Conservation (phyloP, 176 grass and related monocot species). For the Alloteropsis semialata region DNA sequence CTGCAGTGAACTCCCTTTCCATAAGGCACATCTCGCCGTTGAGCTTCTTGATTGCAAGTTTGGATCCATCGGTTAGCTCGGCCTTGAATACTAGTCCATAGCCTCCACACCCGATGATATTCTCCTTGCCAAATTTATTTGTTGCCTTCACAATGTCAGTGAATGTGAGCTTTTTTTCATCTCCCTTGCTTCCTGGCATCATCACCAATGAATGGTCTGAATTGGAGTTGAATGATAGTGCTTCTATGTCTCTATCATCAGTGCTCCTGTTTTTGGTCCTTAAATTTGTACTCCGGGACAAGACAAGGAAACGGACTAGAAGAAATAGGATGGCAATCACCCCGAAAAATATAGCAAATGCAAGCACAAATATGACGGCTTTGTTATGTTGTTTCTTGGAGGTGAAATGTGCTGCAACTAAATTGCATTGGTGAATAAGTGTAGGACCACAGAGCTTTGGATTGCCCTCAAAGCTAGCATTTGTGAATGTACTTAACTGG, state of each 20-base stretch:
- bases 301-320: neutral
- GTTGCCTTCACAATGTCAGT: neutral
- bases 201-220: neutral
- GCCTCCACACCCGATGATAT: slow-evolving; percentile 4
- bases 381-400: neutral
- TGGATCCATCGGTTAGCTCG: slow-evolving; percentile 38
- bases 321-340: neutral
- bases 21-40: slow-evolving; percentile 43
- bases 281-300: neutral
- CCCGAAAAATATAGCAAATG: slow-evolving; percentile 9
- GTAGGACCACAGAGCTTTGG: slow-evolving; percentile 24
- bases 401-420: neutral
- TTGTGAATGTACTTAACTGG: slow-evolving; percentile 27
- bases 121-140: slow-evolving; percentile 34
- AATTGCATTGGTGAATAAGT: neutral
- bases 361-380: neutral
- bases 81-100: slow-evolving; percentile 61
- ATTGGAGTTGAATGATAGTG: neutral
- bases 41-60: slow-evolving; percentile 64
- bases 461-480: slow-evolving; percentile 28
- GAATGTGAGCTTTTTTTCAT: neutral
- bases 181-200: neutral
- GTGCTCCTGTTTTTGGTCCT: neutral
- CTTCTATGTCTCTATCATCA: neutral
- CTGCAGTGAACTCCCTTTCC: slow-evolving; percentile 62